Evolutionary conservation across 2,329 filamentous ascomycete species (phyloP).

Genomic region (Trematosphaeria pertusa): DNA sequence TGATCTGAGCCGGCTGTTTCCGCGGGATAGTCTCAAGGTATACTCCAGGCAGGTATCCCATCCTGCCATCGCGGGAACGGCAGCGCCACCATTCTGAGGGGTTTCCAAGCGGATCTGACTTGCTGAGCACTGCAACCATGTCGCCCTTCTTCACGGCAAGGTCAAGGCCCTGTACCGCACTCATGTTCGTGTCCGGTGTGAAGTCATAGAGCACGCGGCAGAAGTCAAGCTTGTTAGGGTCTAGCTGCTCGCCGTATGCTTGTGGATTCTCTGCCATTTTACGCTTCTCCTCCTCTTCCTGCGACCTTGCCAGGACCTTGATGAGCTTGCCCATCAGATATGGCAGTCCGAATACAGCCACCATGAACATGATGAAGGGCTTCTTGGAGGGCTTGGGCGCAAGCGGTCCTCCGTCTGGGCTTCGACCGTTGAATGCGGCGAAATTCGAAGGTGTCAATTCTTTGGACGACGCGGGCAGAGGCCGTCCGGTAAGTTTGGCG

Average conservation of each 20-base stretch:
- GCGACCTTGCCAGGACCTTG: constrained; percentile 78
- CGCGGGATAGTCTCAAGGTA: constrained; percentile 82
- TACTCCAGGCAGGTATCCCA: constrained; percentile 89
- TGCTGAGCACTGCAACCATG: constrained; percentile 90
- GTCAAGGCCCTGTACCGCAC: constrained; percentile 72
- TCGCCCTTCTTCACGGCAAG: constrained; percentile 94
- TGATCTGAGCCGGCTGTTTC: constrained; percentile 56
- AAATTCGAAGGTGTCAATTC: constrained; percentile 91
- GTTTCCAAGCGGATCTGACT: constrained; percentile 89
- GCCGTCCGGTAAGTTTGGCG: constrained; percentile 90
- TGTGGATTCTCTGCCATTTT: constrained; percentile 60
- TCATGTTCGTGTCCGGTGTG: constrained; percentile 72
- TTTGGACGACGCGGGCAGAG: constrained; percentile 84
- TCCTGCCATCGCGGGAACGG: constrained; percentile 83
- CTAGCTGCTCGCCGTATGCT: constrained; percentile 64
- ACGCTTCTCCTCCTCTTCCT: constrained; percentile 80
- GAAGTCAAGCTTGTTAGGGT: constrained; percentile 93
- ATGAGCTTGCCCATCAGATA: constrained; percentile 98
- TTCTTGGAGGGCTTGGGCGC: constrained; percentile 83
- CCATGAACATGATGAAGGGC: constrained; percentile 92
- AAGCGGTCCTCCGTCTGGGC: constrained; percentile 70
- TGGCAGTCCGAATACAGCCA: constrained; percentile 92
- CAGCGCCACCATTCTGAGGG: constrained; percentile 98
- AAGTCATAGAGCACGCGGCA: constrained; percentile 96
- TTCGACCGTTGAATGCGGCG: constrained; percentile 80